Percentiles rank a stretch among this genome's conserved stretches.
These are phyloP conservation scores for Phytophthora megakarya DNA, from an alignment of 352 stramenopile genomes.

Conservation along the genomic window DNA sequence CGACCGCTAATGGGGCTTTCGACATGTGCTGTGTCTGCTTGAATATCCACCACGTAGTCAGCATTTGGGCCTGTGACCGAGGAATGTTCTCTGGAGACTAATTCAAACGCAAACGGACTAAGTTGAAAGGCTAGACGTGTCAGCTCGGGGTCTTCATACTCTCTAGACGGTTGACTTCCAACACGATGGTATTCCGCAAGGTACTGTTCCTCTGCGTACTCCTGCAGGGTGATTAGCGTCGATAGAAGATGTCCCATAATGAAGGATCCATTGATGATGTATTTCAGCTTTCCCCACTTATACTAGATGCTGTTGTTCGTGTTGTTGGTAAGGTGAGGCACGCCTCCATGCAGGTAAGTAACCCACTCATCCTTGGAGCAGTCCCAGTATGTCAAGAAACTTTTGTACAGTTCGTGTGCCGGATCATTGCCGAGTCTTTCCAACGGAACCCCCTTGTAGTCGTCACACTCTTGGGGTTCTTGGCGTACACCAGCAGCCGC, in stretches of 20 bases:
- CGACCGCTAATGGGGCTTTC: not conserved
- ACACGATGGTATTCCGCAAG: not conserved
- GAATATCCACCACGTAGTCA: conserved; percentile 5
- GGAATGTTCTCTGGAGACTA: not conserved
- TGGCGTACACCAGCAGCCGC: too few relatives aligned
- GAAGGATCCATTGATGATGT: not conserved
- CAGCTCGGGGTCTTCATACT: not conserved
- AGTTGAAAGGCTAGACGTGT: not conserved
- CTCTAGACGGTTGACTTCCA: too few relatives aligned
- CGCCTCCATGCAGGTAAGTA: not conserved
- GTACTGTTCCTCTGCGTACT: too few relatives aligned
- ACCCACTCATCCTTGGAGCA: not conserved
- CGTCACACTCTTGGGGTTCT: too few relatives aligned
- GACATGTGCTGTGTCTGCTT: not conserved
- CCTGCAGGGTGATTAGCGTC: too few relatives aligned
- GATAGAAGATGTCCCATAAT: too few relatives aligned
- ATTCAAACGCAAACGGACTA: not conserved
- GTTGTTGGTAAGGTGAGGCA: not conserved
- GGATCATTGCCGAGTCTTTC: not conserved
- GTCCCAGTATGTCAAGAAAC: not conserved
- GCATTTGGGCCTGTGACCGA: not conserved
- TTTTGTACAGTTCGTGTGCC: not conserved
- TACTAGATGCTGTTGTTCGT: not conserved
- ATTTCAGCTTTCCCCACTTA: not conserved
- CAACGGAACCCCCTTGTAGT: too few relatives aligned